phyloP scores from a whole-genome alignment of 2,329 filamentous ascomycete species.

The Dactylellina parvicollis region DNA sequence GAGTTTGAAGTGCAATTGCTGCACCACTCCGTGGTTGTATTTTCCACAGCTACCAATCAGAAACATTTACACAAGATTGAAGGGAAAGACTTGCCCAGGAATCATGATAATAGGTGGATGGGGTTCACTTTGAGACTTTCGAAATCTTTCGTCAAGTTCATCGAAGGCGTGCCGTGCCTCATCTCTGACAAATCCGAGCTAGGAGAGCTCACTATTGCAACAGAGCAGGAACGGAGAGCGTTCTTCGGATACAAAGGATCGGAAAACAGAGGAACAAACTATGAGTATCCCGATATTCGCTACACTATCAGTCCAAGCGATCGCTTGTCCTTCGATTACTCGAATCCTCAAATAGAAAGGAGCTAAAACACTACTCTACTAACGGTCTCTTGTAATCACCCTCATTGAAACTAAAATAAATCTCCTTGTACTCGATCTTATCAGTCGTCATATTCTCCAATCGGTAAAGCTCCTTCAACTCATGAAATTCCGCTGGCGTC shows the following conservation, averaged over 20 bases:
- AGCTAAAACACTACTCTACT: slow-evolving; percentile 4
- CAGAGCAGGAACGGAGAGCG: slow-evolving; percentile 5
- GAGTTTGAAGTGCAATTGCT: slow-evolving; percentile 12
- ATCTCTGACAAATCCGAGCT: slow-evolving; percentile 3
- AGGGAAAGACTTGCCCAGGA: slow-evolving; percentile 3
- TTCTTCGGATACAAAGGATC: slow-evolving; percentile 16
- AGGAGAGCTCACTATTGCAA: slow-evolving; percentile 20
- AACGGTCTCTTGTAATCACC: slow-evolving; percentile 27
- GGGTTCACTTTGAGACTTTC: slow-evolving; percentile 10
- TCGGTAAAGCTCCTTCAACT: slow-evolving; percentile 11
- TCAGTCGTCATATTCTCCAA: slow-evolving; percentile 17
- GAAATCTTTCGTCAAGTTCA: slow-evolving; percentile 13
- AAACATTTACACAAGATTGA: slow-evolving; percentile 24
- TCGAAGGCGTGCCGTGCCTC: slow-evolving; percentile 6
- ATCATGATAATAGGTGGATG: slow-evolving; percentile 22
- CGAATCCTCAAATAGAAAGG: neutral
- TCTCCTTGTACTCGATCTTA: slow-evolving; percentile 22
- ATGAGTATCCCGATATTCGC: slow-evolving; percentile 10
- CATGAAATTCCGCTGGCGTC: neutral
- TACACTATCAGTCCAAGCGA: slow-evolving; percentile 35
- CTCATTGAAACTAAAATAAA: slow-evolving; percentile 17
- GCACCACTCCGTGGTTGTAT: slow-evolving; percentile 24
- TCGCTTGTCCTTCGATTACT: neutral
- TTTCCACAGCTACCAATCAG: slow-evolving; percentile 9
- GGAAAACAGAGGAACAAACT: slow-evolving; percentile 10